Conservation (phyloP, 306 rosid genomes). For the Pyrus bretschneideri region DNA sequence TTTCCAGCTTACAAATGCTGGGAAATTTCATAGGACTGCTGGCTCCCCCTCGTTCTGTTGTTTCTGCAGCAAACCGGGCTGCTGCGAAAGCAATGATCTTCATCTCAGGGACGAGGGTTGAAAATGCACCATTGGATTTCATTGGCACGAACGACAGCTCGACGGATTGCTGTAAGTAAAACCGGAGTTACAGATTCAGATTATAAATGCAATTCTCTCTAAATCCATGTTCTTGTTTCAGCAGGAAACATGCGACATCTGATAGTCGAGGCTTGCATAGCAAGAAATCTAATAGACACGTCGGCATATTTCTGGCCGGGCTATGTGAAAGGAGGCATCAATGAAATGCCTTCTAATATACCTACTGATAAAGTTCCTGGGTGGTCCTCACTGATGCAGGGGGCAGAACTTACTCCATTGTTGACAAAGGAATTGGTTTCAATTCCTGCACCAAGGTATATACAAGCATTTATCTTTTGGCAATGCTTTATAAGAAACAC, state of each 20-base stretch:
- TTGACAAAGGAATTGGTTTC: conserved; percentile 69
- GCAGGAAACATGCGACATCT: conserved; percentile 95
- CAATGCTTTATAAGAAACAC: too few species aligned
- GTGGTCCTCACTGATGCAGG: conserved; percentile 89
- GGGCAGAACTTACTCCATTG: conserved; percentile 55
- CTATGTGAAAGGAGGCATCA: conserved; percentile 61
- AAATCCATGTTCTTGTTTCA: conserved; percentile 26
- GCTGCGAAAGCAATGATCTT: conserved; percentile 82
- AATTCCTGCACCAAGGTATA: conserved; percentile 89
- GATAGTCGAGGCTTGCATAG: conserved; percentile 92
- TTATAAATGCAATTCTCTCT: neutral
- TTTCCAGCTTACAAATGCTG: conserved; percentile 69
- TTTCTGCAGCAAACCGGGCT: conserved; percentile 69
- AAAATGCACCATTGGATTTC: conserved; percentile 66
- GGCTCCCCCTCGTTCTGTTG: conserved; percentile 66
- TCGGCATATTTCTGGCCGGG: conserved; percentile 91
- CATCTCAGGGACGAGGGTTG: conserved; percentile 62
- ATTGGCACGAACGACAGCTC: conserved; percentile 60
- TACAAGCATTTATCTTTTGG: neutral
- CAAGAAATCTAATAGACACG: conserved; percentile 80
- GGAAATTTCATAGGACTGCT: conserved; percentile 80
- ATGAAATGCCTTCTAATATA: conserved; percentile 56
- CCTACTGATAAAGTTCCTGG: conserved; percentile 58
- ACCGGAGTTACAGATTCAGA: conserved; percentile 7
- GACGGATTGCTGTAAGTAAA: conserved; percentile 58